Conservation (phyloP, 768 basidiomycete species). For the Coprinellus aureogranulatus region DNA sequence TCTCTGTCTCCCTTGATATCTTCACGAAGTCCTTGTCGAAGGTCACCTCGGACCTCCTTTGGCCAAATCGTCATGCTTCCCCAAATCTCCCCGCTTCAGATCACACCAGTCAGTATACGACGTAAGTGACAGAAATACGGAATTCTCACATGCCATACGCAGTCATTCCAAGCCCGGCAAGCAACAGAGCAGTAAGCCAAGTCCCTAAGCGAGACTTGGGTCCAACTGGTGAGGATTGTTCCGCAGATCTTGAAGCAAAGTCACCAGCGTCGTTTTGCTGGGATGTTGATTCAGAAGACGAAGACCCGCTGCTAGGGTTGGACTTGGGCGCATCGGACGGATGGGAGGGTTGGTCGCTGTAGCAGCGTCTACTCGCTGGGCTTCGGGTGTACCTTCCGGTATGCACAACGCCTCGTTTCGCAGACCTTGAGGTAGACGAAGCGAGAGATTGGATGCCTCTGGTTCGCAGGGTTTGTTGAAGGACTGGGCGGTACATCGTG, state of each 20-base stretch:
- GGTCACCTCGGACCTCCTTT: conserved; percentile 54
- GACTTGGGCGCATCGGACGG: too few species aligned
- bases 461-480: too few species aligned
- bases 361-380: too few species aligned
- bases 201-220: not conserved
- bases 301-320: too few species aligned
- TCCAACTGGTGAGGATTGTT: too few species aligned
- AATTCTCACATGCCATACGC: conserved; percentile 4
- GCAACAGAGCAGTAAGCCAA: not conserved
- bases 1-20: conserved; percentile 55
- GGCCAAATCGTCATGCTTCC: conserved; percentile 66
- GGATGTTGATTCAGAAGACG: too few species aligned
- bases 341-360: too few species aligned
- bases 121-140: not conserved
- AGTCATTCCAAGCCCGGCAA: conserved; percentile 1
- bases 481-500: too few species aligned
- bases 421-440: too few species aligned
- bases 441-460: too few species aligned
- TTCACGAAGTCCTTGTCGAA: conserved; percentile 64
- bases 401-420: too few species aligned
- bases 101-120: not conserved
- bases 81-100: conserved; percentile 53
- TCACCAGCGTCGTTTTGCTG: not conserved
- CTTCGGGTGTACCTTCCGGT: too few species aligned
- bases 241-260: not conserved